Evolutionary conservation across 108 stramenopile genomes (phyloP), one percentile per base, ranked within the genome.

Genomic region (Pseudonitzschia delicatissima): DNA sequence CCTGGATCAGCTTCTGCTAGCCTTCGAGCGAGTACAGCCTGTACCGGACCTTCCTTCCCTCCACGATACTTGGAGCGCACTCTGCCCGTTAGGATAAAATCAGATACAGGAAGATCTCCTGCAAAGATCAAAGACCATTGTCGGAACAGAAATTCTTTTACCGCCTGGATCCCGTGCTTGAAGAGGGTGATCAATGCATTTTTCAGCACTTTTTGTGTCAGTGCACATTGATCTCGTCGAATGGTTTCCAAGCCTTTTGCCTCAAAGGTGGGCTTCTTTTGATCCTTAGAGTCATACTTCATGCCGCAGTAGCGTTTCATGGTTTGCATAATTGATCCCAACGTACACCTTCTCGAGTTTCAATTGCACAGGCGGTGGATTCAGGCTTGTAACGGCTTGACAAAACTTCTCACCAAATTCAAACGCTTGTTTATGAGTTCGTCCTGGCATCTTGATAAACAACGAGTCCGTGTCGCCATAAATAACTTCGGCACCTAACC

Each of bases 381-480:
- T 95, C 7, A 74, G 73, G 7, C 62, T 77, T 25, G 93, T 94
- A 32, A 98, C 96, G 5, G 73, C 87, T 45, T 72, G 68, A 64
- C 94, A 96, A 51, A 97, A 88, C 60, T 82, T 81, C 66, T 94
- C 88, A 25, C 95, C 99, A 40, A 98, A 96, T n/a, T 77, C 67
- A 68, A 97, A 98, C 0, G 97, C 99, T 69, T 93, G 87, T 34
- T 76, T 64, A 23, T 92, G 80, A 18, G 82, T 79, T 60, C 92
- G 83, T 25, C 96, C 96, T 23, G 89, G 91, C n/a, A 98, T 69
- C 60, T 80, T 82, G 12, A 99, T 77, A 81, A 99, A 99, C n/a
- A 99, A 48, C 7, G 95, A 96, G 71, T 99, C 99, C 3, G 99
- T 99, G 66, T 99, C 99, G 21, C 95, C 94, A 63, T 95, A 96